Base-by-base conservation (phyloP, 2,329 filamentous ascomycete genomes). In the Sclerotiophoma versabilis region DNA sequence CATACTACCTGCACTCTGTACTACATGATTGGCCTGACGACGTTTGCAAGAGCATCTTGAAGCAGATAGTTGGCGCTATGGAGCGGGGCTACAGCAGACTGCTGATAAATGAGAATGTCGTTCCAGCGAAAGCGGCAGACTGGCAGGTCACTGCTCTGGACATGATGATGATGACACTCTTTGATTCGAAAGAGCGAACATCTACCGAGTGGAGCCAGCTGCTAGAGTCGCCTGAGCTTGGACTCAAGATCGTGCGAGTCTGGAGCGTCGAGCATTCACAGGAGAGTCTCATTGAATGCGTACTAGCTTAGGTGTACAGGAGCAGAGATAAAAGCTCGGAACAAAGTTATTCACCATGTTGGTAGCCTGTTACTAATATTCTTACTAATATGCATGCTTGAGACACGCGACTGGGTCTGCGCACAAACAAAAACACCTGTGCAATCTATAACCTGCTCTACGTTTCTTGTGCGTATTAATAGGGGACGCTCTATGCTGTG, bases 21-120 rank as follows among this genome's bases (percentile, higher is more conserved):
- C 12, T 32, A 4, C 29, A 32, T 14, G 29, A 32, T 12, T 32
- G 29, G 29, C 7, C 6, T 6, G 29, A 32, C 29, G 29, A 32
- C 14, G 29, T 32, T 6, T 22, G 36, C 15, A 25, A 39, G 20
- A 23, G 12, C 19, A 39, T 39, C 36, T 39, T 39, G 36, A 25
- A 11, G 20, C 36, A 23, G 12, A 23, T 39, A 6, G 36, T 14
- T 5, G 20, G 36, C 15, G 54, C 54, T 27, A 57, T 57, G 54
- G 50, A 33, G 15, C 49, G 44, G 7, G 54, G 44, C 10, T 57
- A 57, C 32, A 53, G 49, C 15, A 57, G 54, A 33, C 23, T 57
- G 12, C 54, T 57, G 22, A 52, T 57, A 32, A 52, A 57, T 22
- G 54, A 57, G 20, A 46, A 53, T 14, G 19, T 57, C 26, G 42